phyloP scores from a whole-genome alignment of 2,329 filamentous ascomycete genomes.

The Hypomyces perniciosus region DNA sequence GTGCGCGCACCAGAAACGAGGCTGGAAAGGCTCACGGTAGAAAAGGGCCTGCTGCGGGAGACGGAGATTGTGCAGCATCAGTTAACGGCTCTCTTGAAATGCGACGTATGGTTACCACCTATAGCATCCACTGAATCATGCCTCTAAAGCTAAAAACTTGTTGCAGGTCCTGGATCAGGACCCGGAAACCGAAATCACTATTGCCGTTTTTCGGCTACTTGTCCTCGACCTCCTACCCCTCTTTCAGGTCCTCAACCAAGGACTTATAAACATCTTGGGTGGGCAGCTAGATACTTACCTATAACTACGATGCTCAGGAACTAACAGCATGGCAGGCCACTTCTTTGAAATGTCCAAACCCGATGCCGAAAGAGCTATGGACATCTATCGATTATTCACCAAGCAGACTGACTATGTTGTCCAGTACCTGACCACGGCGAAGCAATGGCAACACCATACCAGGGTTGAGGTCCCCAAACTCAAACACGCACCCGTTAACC shows the following conservation, averaged over 20 bases:
- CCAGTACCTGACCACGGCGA: slow-evolving; percentile 77
- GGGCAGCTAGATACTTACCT: slow-evolving; percentile 26
- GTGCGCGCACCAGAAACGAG: slow-evolving; percentile 76
- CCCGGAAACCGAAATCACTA: slow-evolving; percentile 91
- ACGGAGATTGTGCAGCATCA: slow-evolving; percentile 87
- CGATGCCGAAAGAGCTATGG: slow-evolving; percentile 85
- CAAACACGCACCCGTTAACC: slow-evolving; percentile 90
- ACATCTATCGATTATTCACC: slow-evolving; percentile 88
- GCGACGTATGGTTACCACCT: slow-evolving; percentile 59
- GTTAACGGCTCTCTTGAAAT: slow-evolving; percentile 77
- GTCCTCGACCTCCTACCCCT: slow-evolving; percentile 84
- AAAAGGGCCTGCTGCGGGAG: slow-evolving; percentile 87
- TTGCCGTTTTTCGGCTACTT: slow-evolving; percentile 86
- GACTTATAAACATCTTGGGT: slow-evolving; percentile 95
- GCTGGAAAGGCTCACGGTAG: slow-evolving; percentile 78
- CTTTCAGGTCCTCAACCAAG: slow-evolving; percentile 94
- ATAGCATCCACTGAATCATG: neutral
- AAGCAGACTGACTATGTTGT: slow-evolving; percentile 91
- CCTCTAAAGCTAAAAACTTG: neutral
- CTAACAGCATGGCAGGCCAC: slow-evolving; percentile 54
- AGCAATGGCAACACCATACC: slow-evolving; percentile 87
- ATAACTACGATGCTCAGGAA: neutral
- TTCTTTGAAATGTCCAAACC: slow-evolving; percentile 98
- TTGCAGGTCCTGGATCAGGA: slow-evolving; percentile 75
- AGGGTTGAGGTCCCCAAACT: slow-evolving; percentile 92